Evolutionary conservation across 2,329 filamentous ascomycete species (phyloP).

Genomic region (Epichloe amarillans): DNA sequence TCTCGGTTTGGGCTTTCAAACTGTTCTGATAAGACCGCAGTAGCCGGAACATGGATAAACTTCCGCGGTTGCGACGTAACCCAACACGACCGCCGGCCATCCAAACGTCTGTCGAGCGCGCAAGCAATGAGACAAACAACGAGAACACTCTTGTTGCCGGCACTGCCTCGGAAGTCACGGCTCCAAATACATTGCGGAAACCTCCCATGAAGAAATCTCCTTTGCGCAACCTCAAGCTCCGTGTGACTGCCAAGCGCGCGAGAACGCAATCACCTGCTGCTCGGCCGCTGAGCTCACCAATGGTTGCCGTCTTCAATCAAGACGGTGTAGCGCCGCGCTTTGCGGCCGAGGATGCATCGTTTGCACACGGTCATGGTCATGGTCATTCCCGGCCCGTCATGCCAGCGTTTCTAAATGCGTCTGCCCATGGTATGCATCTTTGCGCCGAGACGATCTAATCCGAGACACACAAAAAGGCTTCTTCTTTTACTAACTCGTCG

Average conservation of each 20-base stretch:
- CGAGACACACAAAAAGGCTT: background rate
- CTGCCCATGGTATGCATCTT: slow-evolving; percentile 19
- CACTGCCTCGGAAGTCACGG: slow-evolving; percentile 1
- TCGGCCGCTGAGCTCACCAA: slow-evolving; percentile 16
- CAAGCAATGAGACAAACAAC: slow-evolving; percentile 13
- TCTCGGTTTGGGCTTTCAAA: too few species aligned
- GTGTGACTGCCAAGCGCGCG: slow-evolving; percentile 33
- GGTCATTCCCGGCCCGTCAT: slow-evolving; percentile 15
- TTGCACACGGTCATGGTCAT: background rate
- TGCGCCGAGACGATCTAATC: background rate
- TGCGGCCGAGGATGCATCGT: slow-evolving; percentile 8
- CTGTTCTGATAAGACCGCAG: background rate
- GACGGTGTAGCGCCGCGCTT: slow-evolving; percentile 20
- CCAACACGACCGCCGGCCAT: slow-evolving; percentile 28
- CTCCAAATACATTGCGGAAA: slow-evolving; percentile 10
- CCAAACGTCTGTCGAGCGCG: slow-evolving; percentile 25
- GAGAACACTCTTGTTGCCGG: slow-evolving; percentile 8
- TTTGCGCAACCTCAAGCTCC: slow-evolving; percentile 32
- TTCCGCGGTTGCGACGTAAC: slow-evolving; percentile 30
- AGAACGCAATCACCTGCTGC: slow-evolving; percentile 26
- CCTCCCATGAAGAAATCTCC: slow-evolving; percentile 21
- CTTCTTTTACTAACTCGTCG: background rate
- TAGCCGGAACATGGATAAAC: slow-evolving; percentile 24
- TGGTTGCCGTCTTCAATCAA: slow-evolving; percentile 22
- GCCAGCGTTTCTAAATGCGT: slow-evolving; percentile 26